Evolutionary conservation across 768 basidiomycete species (phyloP), one percentile per base, ranked within the genome.

Genomic region (Brasilioporus rufonigricans): DNA sequence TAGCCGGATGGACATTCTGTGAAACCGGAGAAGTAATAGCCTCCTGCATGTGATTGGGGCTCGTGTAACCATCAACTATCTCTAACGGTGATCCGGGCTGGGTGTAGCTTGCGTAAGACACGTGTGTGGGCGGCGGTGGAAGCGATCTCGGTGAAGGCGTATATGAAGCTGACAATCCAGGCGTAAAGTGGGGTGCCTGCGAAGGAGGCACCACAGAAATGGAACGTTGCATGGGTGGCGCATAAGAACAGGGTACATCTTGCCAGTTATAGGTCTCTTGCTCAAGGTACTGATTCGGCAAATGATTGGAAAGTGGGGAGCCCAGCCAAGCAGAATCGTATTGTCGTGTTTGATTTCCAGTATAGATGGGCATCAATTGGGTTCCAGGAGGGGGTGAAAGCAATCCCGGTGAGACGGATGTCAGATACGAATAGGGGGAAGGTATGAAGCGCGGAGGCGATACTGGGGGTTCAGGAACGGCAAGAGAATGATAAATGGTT

Each of bases 401-500:
- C 27, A 58, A 58, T 33, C 58, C 55, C 26, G 65, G 48, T 4
- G 56, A 58, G n/a, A n/a, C n/a, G 39, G 62, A 52, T 33, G 49
- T 44, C 40, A 50, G 23, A 60, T 62, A 60, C 19, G 65, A 58
- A 53, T 68, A 62, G 48, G 59, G 56, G 19, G 58, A 50, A 27
- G 61, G 41, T 19, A 51, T 19, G 46, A 53, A 50, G 51, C 49
- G 39, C 26, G 47, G 64, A 14, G 71, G 70, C 3, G 74, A 72
- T 16, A 67, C 71, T 23, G 61, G 54, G 2, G 71, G 53, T 48
- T 70, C 65, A 43, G 85, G 81, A 10, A 84, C 61, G 7, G 84
- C 82, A n/a, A 73, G 68, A 2, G 87, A 85, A 65, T 91, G 87
- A 23, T 83, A 74, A 21, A 90, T 76, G 23, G 75, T 76, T 0